A percentile compares a stretch with the other conserved stretches of the same genome.
phyloP scores from a whole-genome alignment of 2,329 filamentous ascomycete genomes.

The Aspergillus sp. region DNA sequence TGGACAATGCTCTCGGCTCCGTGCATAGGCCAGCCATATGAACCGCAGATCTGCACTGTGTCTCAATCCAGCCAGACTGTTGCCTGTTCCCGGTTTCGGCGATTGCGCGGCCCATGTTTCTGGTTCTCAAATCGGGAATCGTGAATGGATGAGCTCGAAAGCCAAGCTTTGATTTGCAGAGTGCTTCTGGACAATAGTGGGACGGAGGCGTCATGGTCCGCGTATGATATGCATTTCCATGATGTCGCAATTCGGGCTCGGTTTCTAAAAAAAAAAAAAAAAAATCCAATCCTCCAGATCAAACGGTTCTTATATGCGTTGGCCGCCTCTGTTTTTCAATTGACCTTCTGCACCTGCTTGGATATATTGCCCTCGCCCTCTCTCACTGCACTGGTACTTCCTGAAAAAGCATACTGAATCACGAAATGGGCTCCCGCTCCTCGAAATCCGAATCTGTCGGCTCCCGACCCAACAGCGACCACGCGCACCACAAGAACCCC shows the following conservation, averaged over 20 bases:
- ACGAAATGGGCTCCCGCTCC: conserved; percentile 12
- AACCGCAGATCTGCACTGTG: too few species aligned
- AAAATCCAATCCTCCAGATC: background rate
- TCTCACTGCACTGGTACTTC: background rate
- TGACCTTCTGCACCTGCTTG: background rate
- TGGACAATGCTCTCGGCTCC: too few species aligned
- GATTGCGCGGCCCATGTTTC: conserved; percentile 12
- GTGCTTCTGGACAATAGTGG: background rate
- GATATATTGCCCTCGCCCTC: conserved; percentile 3
- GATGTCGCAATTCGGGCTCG: background rate
- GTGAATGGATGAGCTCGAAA: background rate
- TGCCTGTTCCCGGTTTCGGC: conserved; percentile 1
- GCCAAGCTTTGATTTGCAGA: background rate
- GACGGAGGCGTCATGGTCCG: background rate
- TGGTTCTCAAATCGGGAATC: background rate
- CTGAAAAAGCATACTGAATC: background rate
- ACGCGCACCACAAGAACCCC: conserved; percentile 12
- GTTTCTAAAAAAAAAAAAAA: background rate
- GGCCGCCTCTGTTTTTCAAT: background rate
- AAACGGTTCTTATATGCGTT: background rate
- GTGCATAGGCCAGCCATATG: too few species aligned
- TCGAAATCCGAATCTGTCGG: conserved; percentile 15
- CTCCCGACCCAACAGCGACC: conserved; percentile 14
- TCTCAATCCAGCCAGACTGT: too few species aligned
- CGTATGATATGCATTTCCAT: background rate